These are phyloP conservation scores for Viridothelium virens DNA, from an alignment of 495 filamentous ascomycete genomes.

Conservation along the genomic window DNA sequence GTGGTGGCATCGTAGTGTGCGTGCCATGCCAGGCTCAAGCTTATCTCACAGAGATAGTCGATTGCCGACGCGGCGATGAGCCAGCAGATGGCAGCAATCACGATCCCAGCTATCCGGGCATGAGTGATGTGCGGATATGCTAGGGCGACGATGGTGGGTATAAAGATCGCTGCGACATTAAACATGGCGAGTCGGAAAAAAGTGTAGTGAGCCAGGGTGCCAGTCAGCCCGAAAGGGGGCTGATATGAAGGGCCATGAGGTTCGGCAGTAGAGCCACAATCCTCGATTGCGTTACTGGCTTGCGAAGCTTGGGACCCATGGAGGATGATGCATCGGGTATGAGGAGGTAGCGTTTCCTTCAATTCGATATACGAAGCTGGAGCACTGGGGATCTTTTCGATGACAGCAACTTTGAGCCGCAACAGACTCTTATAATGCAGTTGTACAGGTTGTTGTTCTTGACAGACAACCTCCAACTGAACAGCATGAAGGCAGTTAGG, in stretches of 20 bases:
- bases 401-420: neutral
- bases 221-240: neutral
- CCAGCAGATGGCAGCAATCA: neutral
- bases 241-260: neutral
- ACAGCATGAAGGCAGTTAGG: neutral
- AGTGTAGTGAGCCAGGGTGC: slow-evolving; percentile 2
- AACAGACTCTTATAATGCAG: neutral
- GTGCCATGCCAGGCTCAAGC: slow-evolving; percentile 7
- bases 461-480: neutral
- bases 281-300: neutral
- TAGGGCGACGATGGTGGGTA: neutral
- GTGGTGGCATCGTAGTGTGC: neutral
- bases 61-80: neutral
- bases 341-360: neutral
- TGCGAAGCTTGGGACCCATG: neutral
- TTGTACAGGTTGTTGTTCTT: neutral
- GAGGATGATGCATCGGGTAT: neutral
- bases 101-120: neutral
- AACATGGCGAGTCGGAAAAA: neutral
- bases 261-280: neutral
- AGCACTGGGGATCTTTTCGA: neutral
- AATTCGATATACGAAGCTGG: neutral
- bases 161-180: neutral
- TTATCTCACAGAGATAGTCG: neutral
- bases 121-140: neutral